These are phyloP conservation scores for Euphorbia tirucalli DNA, from an alignment of 345 rosid species.

Conservation along the genomic window DNA sequence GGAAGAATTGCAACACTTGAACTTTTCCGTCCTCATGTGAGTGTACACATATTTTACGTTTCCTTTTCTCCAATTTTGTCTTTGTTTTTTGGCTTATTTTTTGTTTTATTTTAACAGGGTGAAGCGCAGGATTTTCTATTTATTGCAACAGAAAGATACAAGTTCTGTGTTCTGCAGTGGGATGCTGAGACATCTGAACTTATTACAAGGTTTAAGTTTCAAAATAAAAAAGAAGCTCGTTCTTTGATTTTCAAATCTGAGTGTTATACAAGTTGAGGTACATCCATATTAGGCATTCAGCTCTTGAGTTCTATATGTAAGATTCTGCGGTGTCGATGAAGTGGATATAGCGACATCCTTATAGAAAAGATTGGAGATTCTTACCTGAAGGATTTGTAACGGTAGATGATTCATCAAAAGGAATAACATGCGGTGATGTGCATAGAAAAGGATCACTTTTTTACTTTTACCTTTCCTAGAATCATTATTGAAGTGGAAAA, in stretches of 20 bases:
- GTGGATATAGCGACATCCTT: neutral
- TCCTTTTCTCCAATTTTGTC: neutral
- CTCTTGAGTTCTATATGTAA: neutral
- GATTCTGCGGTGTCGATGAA: neutral
- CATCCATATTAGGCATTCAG: neutral
- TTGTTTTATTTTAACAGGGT: slow-evolving; percentile 51
- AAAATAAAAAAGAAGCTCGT: neutral
- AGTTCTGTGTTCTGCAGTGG: slow-evolving; percentile 94
- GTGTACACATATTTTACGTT: slow-evolving; percentile 25
- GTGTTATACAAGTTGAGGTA: neutral
- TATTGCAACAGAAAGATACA: slow-evolving; percentile 85
- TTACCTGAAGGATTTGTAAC: neutral
- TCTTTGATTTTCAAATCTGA: neutral
- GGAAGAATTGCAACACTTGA: slow-evolving; percentile 94
- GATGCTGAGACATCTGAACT: slow-evolving; percentile 79
- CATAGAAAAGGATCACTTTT: neutral
- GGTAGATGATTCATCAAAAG: neutral
- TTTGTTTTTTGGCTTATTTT: slow-evolving; percentile 3
- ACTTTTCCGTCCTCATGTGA: slow-evolving; percentile 92
- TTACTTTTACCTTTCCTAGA: neutral
- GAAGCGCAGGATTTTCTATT: slow-evolving; percentile 89
- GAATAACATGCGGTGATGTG: neutral
- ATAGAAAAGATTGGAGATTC: neutral
- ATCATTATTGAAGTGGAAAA: neutral
- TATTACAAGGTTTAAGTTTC: slow-evolving; percentile 57